phyloP scores from a whole-genome alignment of 768 basidiomycete species.

The Macrolepiota dolichaula region DNA sequence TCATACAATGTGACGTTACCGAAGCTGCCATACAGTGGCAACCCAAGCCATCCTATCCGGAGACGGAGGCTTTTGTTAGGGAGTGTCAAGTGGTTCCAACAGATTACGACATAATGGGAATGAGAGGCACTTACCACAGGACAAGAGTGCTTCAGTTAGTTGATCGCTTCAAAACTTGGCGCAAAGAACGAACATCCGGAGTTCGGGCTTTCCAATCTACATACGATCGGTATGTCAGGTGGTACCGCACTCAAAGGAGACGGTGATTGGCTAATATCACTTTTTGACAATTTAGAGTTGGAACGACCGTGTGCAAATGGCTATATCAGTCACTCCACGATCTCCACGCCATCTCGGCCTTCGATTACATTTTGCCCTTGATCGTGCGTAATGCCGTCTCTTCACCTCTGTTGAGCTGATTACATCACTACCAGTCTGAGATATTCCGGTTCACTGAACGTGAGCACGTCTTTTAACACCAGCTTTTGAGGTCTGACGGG shows the following conservation, averaged over 20 bases:
- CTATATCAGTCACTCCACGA: constrained; percentile 73
- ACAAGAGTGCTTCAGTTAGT: constrained; percentile 59
- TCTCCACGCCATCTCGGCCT: constrained; percentile 69
- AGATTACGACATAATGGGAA: constrained; percentile 73
- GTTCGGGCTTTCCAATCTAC: constrained; percentile 79
- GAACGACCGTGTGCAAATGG: constrained; percentile 73
- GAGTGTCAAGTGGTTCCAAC: constrained; percentile 57
- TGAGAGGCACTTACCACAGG: constrained; percentile 60
- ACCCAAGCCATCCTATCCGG: constrained; percentile 59
- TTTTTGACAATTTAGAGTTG: constrained; percentile 41
- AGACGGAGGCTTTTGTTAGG: constrained; percentile 58
- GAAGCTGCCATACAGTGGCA: constrained; percentile 44
- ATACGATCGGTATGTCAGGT: constrained; percentile 64
- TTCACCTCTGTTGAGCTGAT: background rate
- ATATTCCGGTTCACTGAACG: constrained; percentile 74
- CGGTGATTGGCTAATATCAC: background rate
- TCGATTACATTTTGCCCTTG: constrained; percentile 79
- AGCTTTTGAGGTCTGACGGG: background rate
- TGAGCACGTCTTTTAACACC: constrained; percentile 21
- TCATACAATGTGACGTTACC: background rate
- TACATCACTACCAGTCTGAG: constrained; percentile 49
- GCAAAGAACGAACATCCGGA: constrained; percentile 67
- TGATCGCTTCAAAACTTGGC: constrained; percentile 63
- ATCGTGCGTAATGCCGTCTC: constrained; percentile 48
- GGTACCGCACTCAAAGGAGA: background rate